Conservation (phyloP, 768 basidiomycete species). For the Termitomyces bulborhizus region DNA sequence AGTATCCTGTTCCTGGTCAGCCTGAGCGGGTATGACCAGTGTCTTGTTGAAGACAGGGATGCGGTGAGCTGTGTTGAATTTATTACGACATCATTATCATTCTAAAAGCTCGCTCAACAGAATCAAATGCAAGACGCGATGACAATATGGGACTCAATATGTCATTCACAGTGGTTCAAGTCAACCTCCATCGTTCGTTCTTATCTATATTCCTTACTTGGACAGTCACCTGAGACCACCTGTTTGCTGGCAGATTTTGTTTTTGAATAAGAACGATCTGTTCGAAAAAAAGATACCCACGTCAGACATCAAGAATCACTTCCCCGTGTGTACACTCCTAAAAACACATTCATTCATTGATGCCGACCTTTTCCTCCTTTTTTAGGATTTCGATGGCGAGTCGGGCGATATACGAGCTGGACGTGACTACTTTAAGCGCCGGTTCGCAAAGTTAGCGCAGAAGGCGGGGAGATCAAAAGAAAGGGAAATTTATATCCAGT, state of each 20-base stretch:
- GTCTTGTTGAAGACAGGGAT: conserved; percentile 88
- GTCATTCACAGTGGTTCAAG: conserved; percentile 96
- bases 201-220: not conserved
- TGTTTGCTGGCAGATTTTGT: conserved; percentile 60
- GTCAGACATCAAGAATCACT: conserved; percentile 85
- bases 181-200: conserved; percentile 74
- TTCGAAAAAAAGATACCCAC: conserved; percentile 76
- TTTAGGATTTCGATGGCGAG: conserved; percentile 86
- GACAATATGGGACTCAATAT: conserved; percentile 99
- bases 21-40: conserved; percentile 91
- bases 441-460: conserved; percentile 77
- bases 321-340: conserved; percentile 51
- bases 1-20: conserved; percentile 90
- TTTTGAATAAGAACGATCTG: conserved; percentile 95
- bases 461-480: conserved; percentile 82
- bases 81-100: not conserved
- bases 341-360: not conserved
- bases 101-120: conserved; percentile 26
- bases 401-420: conserved; percentile 66
- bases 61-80: conserved; percentile 49
- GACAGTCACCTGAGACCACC: not conserved
- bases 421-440: conserved; percentile 84
- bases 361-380: not conserved
- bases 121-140: conserved; percentile 99
- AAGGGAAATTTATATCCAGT: conserved; percentile 94